Conservation (phyloP, 768 basidiomycete genomes). For the Lactifluus volemus region DNA sequence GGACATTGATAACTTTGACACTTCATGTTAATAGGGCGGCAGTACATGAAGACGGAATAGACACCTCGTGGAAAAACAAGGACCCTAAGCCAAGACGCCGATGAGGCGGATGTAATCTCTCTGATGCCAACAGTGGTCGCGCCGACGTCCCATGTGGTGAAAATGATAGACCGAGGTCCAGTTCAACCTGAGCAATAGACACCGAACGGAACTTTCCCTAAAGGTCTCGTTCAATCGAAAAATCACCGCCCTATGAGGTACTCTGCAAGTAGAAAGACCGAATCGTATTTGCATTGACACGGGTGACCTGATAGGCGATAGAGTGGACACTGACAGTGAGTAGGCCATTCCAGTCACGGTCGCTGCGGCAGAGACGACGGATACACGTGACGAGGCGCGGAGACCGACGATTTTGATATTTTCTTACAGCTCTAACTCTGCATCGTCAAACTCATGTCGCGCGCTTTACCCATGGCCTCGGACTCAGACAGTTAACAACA, state of each 20-base stretch:
- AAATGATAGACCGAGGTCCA: neutral
- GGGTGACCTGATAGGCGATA: neutral
- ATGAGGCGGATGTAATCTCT: neutral
- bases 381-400: neutral
- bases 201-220: neutral
- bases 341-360: no score
- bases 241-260: neutral
- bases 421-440: no score
- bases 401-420: no score
- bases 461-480: constrained; percentile 13
- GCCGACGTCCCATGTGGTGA: neutral
- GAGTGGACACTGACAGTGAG: neutral
- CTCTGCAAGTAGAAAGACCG: neutral
- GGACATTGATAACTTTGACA: neutral
- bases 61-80: neutral
- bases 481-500: constrained; percentile 5
- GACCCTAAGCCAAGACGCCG: neutral
- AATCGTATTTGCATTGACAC: neutral
- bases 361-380: no score
- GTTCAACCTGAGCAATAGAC: neutral
- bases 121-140: neutral
- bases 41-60: neutral
- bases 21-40: neutral
- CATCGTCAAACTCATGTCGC: constrained; percentile 14
- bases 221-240: neutral